phyloP scores from a whole-genome alignment of 805 yeast species.

The Scheffersomyces lignosus region DNA sequence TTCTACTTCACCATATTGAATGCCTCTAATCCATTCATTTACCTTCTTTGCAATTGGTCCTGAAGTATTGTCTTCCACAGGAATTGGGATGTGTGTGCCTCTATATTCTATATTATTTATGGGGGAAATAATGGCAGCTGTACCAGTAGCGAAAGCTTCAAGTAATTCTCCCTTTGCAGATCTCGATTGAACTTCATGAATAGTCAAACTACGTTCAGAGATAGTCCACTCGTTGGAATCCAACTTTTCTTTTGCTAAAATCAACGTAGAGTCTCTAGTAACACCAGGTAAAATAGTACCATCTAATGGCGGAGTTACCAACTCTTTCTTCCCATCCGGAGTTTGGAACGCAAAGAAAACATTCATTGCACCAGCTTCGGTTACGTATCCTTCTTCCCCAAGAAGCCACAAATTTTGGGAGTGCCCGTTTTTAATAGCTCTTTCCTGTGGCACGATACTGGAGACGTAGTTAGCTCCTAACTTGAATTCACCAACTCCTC shows the following conservation, averaged over 20 bases:
- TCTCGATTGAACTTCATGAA: conserved; percentile 74
- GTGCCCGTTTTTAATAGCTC: conserved; percentile 88
- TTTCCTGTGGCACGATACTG: conserved; percentile 83
- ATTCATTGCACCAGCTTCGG: conserved; percentile 99
- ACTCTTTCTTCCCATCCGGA: conserved; percentile 82
- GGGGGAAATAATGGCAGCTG: conserved; percentile 96
- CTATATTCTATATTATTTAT: conserved; percentile 82
- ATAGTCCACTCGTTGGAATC: conserved; percentile 76
- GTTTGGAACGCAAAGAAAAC: conserved; percentile 82
- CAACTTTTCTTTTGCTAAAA: conserved; percentile 73
- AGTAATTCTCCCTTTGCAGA: conserved; percentile 78
- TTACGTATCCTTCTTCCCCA: conserved; percentile 79
- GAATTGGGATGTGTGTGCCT: conserved; percentile 71
- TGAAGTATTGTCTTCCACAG: conserved; percentile 75
- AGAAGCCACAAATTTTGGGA: conserved; percentile 96
- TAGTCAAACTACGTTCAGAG: conserved; percentile 79
- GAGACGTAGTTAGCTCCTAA: conserved; percentile 98
- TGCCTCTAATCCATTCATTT: conserved; percentile 80
- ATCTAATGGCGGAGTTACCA: conserved; percentile 94
- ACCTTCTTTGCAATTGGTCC: conserved; percentile 78
- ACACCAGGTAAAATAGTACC: conserved; percentile 98
- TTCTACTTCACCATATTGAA: conserved; percentile 85
- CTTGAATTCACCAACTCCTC: conserved; percentile 94
- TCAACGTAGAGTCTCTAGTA: conserved; percentile 87
- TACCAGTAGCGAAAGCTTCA: conserved; percentile 96